phyloP scores from a whole-genome alignment of 2,329 filamentous ascomycete genomes.

The Fusarium cyanostomum region DNA sequence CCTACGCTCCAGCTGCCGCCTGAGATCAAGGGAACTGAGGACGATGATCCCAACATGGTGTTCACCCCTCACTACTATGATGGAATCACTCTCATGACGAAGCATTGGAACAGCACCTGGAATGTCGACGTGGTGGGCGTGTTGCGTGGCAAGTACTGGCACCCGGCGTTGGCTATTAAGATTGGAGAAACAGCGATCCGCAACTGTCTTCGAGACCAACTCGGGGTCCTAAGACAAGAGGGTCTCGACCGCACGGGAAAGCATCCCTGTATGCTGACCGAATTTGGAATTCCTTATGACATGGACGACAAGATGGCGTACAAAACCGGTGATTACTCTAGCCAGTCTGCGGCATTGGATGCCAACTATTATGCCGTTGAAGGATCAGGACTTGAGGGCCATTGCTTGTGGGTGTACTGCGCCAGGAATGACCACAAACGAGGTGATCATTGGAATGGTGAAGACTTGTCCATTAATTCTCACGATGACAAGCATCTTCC shows the following conservation, averaged over 20 bases:
- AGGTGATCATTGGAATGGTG: slow-evolving; percentile 97
- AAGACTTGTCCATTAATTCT: slow-evolving; percentile 92
- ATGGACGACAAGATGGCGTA: slow-evolving; percentile 98
- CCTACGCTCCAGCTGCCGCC: slow-evolving; percentile 93
- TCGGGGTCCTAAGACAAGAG: slow-evolving; percentile 83
- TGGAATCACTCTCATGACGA: slow-evolving; percentile 94
- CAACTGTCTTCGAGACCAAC: slow-evolving; percentile 90
- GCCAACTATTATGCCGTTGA: slow-evolving; percentile 96
- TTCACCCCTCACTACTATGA: slow-evolving; percentile 98
- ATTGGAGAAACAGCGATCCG: slow-evolving; percentile 93
- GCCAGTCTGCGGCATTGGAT: slow-evolving; percentile 91
- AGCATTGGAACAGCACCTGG: slow-evolving; percentile 98
- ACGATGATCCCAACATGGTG: slow-evolving; percentile 89
- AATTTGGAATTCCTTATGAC: slow-evolving; percentile 98
- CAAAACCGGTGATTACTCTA: slow-evolving; percentile 93
- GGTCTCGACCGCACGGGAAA: slow-evolving; percentile 88
- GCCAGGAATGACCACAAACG: slow-evolving; percentile 84
- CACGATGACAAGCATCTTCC: slow-evolving; percentile 77
- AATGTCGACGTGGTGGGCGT: slow-evolving; percentile 97
- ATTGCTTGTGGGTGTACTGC: slow-evolving; percentile 89
- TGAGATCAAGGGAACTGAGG: slow-evolving; percentile 82
- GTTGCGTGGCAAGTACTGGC: slow-evolving; percentile 85
- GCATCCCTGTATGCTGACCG: slow-evolving; percentile 89
- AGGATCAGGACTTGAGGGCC: slow-evolving; percentile 82
- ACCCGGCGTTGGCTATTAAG: slow-evolving; percentile 90